A percentile compares a stretch with the other conserved stretches of the same genome.
Evolutionary conservation across 768 basidiomycete genomes (phyloP).

Genomic region (Mycena kentingensis): DNA sequence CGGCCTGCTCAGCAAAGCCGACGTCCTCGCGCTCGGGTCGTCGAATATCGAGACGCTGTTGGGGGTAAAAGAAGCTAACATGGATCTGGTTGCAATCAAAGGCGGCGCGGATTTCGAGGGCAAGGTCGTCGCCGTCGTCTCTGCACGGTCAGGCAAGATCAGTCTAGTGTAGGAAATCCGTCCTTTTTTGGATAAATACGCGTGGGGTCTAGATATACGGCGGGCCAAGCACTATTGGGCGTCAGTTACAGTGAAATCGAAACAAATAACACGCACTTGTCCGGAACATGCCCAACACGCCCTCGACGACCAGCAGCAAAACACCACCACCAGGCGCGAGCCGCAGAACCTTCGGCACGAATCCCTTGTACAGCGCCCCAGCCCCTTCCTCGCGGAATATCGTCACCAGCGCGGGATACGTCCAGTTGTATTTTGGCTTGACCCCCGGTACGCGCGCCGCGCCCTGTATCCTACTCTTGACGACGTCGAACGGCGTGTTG

Average conservation of each 20-base stretch:
- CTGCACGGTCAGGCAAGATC: constrained; percentile 3
- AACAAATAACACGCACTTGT: constrained; percentile 46
- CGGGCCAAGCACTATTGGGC: constrained; percentile 46
- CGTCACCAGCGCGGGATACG: constrained; percentile 82
- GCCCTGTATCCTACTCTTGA: constrained; percentile 95
- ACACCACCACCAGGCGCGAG: constrained; percentile 96
- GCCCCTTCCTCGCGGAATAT: constrained; percentile 88
- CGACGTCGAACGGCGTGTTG: constrained; percentile 82
- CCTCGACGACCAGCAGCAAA: constrained; percentile 89
- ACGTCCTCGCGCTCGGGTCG: constrained; percentile 40
- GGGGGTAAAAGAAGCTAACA: constrained; percentile 34
- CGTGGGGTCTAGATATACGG: constrained; percentile 55
- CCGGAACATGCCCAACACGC: constrained; percentile 77
- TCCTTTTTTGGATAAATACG: no score
- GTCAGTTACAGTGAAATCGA: constrained; percentile 1
- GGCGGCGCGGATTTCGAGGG: constrained; percentile 41
- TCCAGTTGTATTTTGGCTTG: constrained; percentile 91
- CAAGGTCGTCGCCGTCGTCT: constrained; percentile 43
- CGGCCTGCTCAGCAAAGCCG: constrained; percentile 36
- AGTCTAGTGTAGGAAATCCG: constrained; percentile 13
- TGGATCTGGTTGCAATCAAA: constrained; percentile 40
- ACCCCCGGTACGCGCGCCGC: constrained; percentile 64
- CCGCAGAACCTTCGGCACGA: constrained; percentile 91
- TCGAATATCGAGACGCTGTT: constrained; percentile 46
- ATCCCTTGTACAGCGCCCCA: constrained; percentile 90